Evolutionary conservation across 2,329 filamentous ascomycete genomes (phyloP).

Genomic region (Rhynchosporium secalis): DNA sequence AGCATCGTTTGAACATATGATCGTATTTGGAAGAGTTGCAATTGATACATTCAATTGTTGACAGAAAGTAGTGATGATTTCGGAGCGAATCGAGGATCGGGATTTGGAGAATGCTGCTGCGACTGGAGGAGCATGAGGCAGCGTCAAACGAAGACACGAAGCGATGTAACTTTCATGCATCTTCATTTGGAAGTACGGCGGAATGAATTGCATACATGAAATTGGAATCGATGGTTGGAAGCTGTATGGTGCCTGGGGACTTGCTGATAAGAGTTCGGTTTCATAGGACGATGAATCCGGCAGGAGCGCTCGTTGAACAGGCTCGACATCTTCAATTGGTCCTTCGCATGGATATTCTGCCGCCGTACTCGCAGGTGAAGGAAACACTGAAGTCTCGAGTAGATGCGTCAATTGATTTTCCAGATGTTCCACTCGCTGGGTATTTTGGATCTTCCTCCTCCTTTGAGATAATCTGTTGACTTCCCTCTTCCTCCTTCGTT

Average conservation of each 20-base stretch:
- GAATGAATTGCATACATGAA: slow-evolving; percentile 1
- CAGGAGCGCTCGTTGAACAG: no score
- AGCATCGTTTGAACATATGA: slow-evolving; percentile 4
- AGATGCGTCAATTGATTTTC: slow-evolving; percentile 1
- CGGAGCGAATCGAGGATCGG: background rate
- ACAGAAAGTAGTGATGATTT: slow-evolving; percentile 9
- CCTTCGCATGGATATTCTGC: background rate
- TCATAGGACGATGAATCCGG: background rate
- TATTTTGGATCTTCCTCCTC: slow-evolving; percentile 2
- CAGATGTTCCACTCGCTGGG: slow-evolving; percentile 2
- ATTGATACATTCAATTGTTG: slow-evolving; percentile 6
- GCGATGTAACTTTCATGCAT: slow-evolving; percentile 3
- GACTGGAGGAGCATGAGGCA: background rate
- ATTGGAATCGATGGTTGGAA: slow-evolving; percentile 1
- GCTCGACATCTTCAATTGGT: background rate
- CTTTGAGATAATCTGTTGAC: slow-evolving; percentile 4
- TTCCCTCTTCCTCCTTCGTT: slow-evolving; percentile 7
- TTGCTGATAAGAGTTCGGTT: background rate
- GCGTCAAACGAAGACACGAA: slow-evolving; percentile 3
- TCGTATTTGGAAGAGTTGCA: background rate
- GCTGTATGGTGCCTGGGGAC: background rate
- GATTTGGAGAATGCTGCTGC: background rate
- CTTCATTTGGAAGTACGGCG: slow-evolving; percentile 4
- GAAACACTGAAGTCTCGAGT: background rate
- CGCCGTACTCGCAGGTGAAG: background rate